phyloP scores from a whole-genome alignment of 805 yeast genomes.

The Wickerhamomyces bovis region DNA sequence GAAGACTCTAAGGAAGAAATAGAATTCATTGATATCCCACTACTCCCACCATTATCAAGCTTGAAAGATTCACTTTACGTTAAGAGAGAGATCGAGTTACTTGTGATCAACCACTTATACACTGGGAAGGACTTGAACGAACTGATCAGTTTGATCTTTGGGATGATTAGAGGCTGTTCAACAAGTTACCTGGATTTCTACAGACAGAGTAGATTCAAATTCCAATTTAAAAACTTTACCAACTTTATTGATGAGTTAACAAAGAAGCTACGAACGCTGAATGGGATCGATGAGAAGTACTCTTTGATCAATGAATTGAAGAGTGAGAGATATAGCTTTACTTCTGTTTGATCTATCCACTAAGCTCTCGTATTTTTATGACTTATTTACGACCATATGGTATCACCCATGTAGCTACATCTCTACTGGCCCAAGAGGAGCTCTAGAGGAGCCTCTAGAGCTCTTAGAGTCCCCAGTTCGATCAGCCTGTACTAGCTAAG shows the following conservation, averaged over 20 bases:
- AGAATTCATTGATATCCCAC: conserved; percentile 22
- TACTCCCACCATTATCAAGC: conserved; percentile 30
- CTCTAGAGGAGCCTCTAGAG: too few species aligned
- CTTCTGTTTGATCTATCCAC: background rate
- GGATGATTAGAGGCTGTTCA: conserved; percentile 20
- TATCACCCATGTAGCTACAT: too few species aligned
- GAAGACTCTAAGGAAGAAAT: background rate
- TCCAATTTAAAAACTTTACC: conserved; percentile 19
- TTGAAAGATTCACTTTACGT: conserved; percentile 30
- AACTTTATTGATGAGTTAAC: conserved; percentile 19
- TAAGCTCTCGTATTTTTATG: too few species aligned
- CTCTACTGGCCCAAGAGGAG: too few species aligned
- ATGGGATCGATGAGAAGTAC: conserved; percentile 6
- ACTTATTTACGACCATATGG: too few species aligned
- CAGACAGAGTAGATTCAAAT: conserved; percentile 12
- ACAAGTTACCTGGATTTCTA: conserved; percentile 18
- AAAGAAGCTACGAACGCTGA: conserved; percentile 7
- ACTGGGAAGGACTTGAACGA: conserved; percentile 6
- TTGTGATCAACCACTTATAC: conserved; percentile 17
- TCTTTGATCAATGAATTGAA: conserved; percentile 8
- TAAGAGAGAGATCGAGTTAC: conserved; percentile 31
- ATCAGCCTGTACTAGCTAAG: too few species aligned
- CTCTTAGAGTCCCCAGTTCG: too few species aligned
- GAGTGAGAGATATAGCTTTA: background rate
- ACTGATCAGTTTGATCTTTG: conserved; percentile 16